These are phyloP conservation scores for Arabis alpina DNA, from an alignment of 345 rosid species.

Conservation along the genomic window DNA sequence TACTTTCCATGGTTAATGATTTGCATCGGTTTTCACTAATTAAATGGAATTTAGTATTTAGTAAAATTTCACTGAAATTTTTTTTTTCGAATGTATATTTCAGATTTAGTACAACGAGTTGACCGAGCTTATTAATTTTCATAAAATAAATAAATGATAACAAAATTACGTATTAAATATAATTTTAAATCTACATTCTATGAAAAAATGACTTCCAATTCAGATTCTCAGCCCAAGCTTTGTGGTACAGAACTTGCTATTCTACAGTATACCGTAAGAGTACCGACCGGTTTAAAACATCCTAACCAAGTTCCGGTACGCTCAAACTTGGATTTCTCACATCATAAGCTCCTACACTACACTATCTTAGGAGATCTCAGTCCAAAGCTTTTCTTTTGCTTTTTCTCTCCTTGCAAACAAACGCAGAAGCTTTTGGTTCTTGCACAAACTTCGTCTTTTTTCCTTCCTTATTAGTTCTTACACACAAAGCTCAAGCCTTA, in stretches of 20 bases:
- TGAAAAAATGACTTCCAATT: conserved; percentile 14
- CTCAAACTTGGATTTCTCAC: conserved; percentile 13
- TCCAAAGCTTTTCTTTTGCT: conserved; percentile 4
- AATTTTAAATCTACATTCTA: neutral
- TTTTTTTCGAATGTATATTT: no score
- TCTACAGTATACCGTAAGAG: conserved; percentile 18
- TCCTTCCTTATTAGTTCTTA: neutral
- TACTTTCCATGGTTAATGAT: no score
- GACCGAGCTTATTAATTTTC: no score
- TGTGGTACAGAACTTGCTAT: conserved; percentile 21
- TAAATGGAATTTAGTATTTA: no score
- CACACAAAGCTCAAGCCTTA: conserved; percentile 37
- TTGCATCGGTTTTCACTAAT: no score
- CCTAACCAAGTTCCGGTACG: conserved; percentile 30
- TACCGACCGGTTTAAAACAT: conserved; percentile 33
- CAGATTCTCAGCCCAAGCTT: conserved; percentile 23
- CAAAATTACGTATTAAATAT: neutral
- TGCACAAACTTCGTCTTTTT: conserved; percentile 18
- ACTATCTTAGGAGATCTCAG: conserved; percentile 11
- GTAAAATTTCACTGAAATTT: no score
- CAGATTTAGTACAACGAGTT: no score
- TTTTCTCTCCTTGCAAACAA: conserved; percentile 24
- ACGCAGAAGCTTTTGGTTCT: conserved; percentile 22
- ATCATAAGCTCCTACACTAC: neutral
- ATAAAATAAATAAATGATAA: no score